These are phyloP conservation scores for Aureobasidium sp. DNA, from an alignment of 2,329 filamentous ascomycete genomes.

Conservation along the genomic window DNA sequence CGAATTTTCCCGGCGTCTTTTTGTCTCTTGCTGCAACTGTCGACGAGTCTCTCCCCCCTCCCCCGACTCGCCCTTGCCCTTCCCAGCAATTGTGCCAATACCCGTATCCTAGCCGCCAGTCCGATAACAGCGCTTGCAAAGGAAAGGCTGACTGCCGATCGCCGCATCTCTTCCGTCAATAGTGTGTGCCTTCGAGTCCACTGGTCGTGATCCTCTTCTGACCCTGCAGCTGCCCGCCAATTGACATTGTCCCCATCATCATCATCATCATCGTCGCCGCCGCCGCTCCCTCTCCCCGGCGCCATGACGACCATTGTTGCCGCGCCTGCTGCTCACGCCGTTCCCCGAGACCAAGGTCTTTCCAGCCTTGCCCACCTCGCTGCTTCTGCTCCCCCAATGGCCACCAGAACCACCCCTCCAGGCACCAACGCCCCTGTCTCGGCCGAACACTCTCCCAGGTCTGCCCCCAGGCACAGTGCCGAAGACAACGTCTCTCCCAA, in stretches of 20 bases:
- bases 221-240: conserved; percentile 10
- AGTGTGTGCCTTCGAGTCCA: conserved; percentile 14
- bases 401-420: conserved; percentile 29
- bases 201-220: conserved; percentile 1
- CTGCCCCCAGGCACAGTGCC: conserved; percentile 13
- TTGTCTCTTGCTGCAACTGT: not conserved
- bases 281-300: not conserved
- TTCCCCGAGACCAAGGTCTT: conserved; percentile 24
- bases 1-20: not conserved
- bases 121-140: conserved; percentile 8
- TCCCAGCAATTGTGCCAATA: not conserved
- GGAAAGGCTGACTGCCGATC: conserved; percentile 13
- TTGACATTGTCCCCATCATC: not conserved
- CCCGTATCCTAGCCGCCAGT: conserved; percentile 3
- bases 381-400: conserved; percentile 24
- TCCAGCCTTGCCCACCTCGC: conserved; percentile 17
- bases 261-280: not conserved
- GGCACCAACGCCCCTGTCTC: conserved; percentile 27
- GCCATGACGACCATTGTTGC: conserved; percentile 41
- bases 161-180: conserved; percentile 15
- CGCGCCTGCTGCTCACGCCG: conserved; percentile 26
- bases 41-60: too few species aligned
- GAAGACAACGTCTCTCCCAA: conserved; percentile 47
- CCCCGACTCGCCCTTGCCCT: not conserved
- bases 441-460: conserved; percentile 22